phyloP scores from a whole-genome alignment of 2,329 filamentous ascomycete genomes.

The Chaetomiaceae sp. region DNA sequence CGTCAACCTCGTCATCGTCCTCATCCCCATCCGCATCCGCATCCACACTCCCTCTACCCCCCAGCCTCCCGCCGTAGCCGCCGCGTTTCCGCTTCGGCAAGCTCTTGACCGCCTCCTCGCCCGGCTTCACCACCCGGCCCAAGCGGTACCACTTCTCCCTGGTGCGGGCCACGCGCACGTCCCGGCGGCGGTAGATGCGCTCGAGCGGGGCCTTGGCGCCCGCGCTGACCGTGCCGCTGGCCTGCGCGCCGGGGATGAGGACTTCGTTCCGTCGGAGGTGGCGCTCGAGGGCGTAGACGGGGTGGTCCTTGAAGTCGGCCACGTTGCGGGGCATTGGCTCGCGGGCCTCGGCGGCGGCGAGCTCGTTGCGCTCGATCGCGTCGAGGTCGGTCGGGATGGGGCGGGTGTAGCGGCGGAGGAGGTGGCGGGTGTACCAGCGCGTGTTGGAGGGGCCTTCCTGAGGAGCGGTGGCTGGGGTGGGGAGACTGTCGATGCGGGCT shows the following conservation, averaged over 20 bases:
- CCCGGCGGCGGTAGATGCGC: slow-evolving; percentile 73
- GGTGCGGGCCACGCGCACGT: slow-evolving; percentile 74
- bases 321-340: slow-evolving; percentile 86
- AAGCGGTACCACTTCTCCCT: slow-evolving; percentile 88
- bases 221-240: slow-evolving; percentile 72
- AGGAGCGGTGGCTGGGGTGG: neutral
- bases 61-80: slow-evolving; percentile 25
- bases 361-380: slow-evolving; percentile 75
- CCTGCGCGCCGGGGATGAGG: slow-evolving; percentile 62
- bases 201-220: slow-evolving; percentile 62
- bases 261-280: slow-evolving; percentile 83
- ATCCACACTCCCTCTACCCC: slow-evolving; percentile 33
- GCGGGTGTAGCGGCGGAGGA: slow-evolving; percentile 39
- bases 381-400: slow-evolving; percentile 60
- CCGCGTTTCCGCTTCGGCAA: slow-evolving; percentile 46
- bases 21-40: slow-evolving; percentile 44
- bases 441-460: neutral
- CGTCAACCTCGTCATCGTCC: slow-evolving; percentile 37
- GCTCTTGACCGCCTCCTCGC: slow-evolving; percentile 79
- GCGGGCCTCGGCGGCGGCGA: slow-evolving; percentile 64
- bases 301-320: slow-evolving; percentile 82
- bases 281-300: slow-evolving; percentile 75
- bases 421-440: slow-evolving; percentile 23
- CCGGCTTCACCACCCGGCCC: slow-evolving; percentile 71
- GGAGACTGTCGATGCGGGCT: slow-evolving; percentile 62